Percentiles rank a stretch among this genome's conserved stretches.
Conservation (phyloP, 2,329 filamentous ascomycete species). For the Neonectria punicea region DNA sequence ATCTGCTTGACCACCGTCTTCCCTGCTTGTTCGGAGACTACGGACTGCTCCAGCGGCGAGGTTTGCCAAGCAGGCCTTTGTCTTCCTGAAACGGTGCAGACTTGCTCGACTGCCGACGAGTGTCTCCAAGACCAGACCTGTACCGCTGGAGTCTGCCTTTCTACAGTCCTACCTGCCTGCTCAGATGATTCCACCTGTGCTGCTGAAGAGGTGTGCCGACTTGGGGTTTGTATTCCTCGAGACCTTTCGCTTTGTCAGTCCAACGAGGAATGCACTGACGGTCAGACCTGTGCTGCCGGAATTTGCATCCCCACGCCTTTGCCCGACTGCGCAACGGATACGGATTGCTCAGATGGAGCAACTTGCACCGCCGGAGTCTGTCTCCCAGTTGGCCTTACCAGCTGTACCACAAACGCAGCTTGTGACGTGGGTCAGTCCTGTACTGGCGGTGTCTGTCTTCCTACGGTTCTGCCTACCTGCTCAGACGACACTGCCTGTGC, state of each 20-base stretch:
- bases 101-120: background rate
- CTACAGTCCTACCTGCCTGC: background rate
- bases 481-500: background rate
- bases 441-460: conserved; percentile 5
- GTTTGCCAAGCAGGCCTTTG: background rate
- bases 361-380: background rate
- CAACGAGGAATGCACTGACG: background rate
- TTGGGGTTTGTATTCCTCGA: conserved; percentile 13
- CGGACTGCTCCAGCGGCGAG: conserved; percentile 5
- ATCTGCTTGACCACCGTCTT: background rate
- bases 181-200: background rate
- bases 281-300: conserved; percentile 6
- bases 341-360: background rate
- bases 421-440: conserved; percentile 3
- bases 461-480: conserved; percentile 2
- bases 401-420: background rate
- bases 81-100: background rate
- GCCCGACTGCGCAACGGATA: background rate
- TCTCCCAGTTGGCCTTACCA: background rate
- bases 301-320: background rate
- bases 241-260: background rate
- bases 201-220: background rate
- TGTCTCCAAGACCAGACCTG: background rate
- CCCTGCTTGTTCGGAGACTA: background rate
- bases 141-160: background rate